Conservation (phyloP, 768 basidiomycete genomes). For the Kwoniella botswanensis region DNA sequence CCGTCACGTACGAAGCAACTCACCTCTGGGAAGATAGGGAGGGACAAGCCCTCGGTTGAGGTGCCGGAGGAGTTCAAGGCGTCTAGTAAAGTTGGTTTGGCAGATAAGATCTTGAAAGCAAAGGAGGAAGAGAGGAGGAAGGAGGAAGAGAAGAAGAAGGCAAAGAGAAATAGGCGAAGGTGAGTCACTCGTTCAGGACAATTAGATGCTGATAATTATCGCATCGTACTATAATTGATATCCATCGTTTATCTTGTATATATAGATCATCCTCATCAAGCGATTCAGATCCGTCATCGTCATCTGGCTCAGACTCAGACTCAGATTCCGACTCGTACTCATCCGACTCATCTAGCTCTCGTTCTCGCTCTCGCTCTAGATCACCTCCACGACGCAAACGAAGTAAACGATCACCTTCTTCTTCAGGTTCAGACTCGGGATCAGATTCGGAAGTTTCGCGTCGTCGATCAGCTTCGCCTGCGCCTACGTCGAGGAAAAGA, state of each 20-base stretch:
- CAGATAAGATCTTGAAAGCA: conserved; percentile 78
- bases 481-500: conserved; percentile 3
- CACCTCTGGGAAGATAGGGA: conserved; percentile 63
- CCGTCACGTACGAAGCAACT: conserved; percentile 86
- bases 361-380: conserved; percentile 8
- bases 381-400: conserved; percentile 18
- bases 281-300: conserved; percentile 30
- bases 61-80: conserved; percentile 89
- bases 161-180: conserved; percentile 17
- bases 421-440: conserved; percentile 17
- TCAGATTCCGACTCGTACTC: conserved; percentile 25
- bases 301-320: conserved; percentile 31
- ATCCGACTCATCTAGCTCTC: not conserved
- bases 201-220: not conserved
- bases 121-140: conserved; percentile 71
- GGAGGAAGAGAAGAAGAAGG: conserved; percentile 31
- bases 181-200: conserved; percentile 1
- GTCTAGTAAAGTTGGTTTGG: conserved; percentile 71
- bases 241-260: too few relatives aligned
- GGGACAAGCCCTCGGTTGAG: conserved; percentile 77
- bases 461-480: conserved; percentile 20
- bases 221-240: too few relatives aligned
- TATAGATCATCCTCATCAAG: conserved; percentile 16
- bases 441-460: not conserved
- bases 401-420: conserved; percentile 20